These are phyloP conservation scores for Malbranchea zuffiana DNA, from an alignment of 2,329 filamentous ascomycete species.

Conservation along the genomic window DNA sequence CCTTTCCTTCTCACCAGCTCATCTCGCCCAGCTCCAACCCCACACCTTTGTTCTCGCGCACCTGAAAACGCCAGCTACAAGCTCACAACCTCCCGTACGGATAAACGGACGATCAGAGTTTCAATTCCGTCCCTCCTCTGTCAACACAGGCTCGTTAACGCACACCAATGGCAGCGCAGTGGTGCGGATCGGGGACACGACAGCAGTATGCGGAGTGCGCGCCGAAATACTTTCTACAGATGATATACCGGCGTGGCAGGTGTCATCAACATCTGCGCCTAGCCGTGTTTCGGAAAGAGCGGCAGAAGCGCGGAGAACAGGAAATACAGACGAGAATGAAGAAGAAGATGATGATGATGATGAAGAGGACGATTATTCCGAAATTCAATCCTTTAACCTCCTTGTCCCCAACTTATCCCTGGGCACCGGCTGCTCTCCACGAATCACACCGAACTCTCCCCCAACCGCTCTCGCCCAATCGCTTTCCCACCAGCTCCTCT, in stretches of 20 bases:
- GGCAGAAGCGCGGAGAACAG: constrained; percentile 24
- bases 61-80: constrained; percentile 50
- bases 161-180: constrained; percentile 86
- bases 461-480: constrained; percentile 73
- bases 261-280: constrained; percentile 23
- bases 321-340: constrained; percentile 19
- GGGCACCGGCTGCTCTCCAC: constrained; percentile 77
- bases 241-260: constrained; percentile 52
- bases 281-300: constrained; percentile 22
- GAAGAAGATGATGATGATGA: constrained; percentile 35
- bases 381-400: constrained; percentile 48
- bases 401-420: constrained; percentile 91
- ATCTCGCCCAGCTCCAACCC: constrained; percentile 79
- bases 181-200: constrained; percentile 78
- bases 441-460: constrained; percentile 72
- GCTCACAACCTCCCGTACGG: constrained; percentile 49
- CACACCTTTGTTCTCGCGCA: constrained; percentile 83
- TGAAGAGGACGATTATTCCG: constrained; percentile 34
- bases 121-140: constrained; percentile 58
- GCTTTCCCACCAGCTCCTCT: constrained; percentile 67
- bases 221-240: constrained; percentile 69
- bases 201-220: constrained; percentile 85
- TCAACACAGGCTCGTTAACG: constrained; percentile 74
- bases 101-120: constrained; percentile 68
- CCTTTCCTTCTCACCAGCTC: constrained; percentile 51